Percentiles rank a stretch among this genome's conserved stretches.
These are phyloP conservation scores for Komagataella mondaviorum DNA, from an alignment of 805 yeast genomes.

Conservation along the genomic window DNA sequence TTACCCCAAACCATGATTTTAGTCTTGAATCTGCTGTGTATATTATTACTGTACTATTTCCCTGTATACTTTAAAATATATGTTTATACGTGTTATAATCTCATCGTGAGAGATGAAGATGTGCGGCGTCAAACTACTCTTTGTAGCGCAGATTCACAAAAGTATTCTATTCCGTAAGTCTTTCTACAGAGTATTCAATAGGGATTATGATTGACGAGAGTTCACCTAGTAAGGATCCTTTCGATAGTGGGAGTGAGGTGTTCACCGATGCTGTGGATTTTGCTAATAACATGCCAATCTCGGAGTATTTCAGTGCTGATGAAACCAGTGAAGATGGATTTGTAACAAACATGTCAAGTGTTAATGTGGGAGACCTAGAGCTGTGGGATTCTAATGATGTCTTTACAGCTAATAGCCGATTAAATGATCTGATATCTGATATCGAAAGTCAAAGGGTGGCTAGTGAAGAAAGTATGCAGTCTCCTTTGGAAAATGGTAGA, in stretches of 20 bases:
- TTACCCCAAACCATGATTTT: neutral
- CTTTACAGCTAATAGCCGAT: neutral
- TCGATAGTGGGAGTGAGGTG: neutral
- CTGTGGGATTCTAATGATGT: neutral
- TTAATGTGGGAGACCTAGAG: neutral
- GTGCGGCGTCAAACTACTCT: neutral
- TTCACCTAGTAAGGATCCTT: neutral
- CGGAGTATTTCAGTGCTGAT: neutral
- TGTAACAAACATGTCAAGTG: neutral
- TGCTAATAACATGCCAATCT: neutral
- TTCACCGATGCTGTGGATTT: neutral
- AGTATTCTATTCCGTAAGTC: neutral
- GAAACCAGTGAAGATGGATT: neutral
- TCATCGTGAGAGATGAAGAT: neutral
- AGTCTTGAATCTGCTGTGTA: neutral
- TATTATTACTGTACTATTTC: neutral
- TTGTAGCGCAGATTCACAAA: neutral
- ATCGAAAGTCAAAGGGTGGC: conserved; percentile 19
- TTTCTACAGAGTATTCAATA: neutral
- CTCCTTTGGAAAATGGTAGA: neutral
- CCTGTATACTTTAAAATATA: neutral
- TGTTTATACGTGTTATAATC: neutral
- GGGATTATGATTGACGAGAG: neutral
- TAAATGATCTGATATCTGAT: conserved; percentile 5
- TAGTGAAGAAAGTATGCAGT: neutral